Conservation (phyloP, 2,329 filamentous ascomycete genomes). For the Zymoseptoria passerinii region DNA sequence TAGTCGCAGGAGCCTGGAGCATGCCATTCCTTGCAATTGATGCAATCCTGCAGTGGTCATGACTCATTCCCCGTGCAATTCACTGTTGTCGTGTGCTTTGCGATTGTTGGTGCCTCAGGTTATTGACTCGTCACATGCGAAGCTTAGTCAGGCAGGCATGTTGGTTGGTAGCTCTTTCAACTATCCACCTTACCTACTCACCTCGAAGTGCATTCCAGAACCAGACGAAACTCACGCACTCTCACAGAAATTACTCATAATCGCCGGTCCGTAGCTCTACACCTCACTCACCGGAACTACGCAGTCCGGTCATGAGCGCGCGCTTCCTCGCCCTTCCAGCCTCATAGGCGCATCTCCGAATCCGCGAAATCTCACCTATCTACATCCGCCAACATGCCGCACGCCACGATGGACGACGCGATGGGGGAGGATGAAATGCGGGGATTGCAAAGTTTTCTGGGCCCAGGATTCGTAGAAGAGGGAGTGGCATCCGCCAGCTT, state of each 20-base stretch:
- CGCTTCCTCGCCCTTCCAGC: background rate
- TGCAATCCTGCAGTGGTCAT: too few relatives aligned
- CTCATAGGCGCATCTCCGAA: background rate
- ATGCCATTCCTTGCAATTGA: too few relatives aligned
- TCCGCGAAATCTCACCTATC: background rate
- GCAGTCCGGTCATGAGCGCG: constrained; percentile 3
- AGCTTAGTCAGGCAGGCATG: background rate
- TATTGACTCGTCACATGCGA: background rate
- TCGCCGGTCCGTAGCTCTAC: background rate
- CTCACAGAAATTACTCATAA: background rate
- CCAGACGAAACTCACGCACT: background rate
- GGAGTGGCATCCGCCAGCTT: constrained; percentile 28
- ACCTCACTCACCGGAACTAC: background rate
- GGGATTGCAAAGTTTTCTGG: constrained; percentile 25
- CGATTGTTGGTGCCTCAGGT: background rate
- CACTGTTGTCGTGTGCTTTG: too few relatives aligned
- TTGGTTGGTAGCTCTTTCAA: too few relatives aligned
- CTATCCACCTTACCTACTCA: background rate
- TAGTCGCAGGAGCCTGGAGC: too few relatives aligned
- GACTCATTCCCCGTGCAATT: too few relatives aligned
- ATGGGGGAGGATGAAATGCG: background rate
- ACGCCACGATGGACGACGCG: constrained; percentile 26
- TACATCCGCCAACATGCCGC: constrained; percentile 27
- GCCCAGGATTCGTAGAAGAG: constrained; percentile 12
- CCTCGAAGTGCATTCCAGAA: background rate